Conservation (phyloP, 140 eudicot species). For the Erigeron philadelphicus region DNA sequence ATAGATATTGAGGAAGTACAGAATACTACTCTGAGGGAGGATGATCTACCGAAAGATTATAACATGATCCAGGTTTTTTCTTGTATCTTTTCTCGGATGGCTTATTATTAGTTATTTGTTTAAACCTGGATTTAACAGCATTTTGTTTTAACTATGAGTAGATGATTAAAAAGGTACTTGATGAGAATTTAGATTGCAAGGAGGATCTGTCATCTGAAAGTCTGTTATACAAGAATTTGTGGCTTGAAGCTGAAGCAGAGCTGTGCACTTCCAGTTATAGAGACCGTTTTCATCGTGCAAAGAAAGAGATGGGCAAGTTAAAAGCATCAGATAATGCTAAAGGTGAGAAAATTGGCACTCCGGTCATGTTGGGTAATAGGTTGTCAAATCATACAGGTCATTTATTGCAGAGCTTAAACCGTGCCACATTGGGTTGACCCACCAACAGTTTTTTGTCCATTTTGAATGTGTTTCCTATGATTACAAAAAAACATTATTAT, state of each 20-base stretch:
- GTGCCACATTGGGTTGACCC: not conserved
- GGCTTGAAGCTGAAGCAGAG: constrained; percentile 93
- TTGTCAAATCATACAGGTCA: not conserved
- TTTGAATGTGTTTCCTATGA: too few relatives aligned
- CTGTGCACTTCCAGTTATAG: constrained; percentile 48
- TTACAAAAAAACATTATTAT: too few relatives aligned
- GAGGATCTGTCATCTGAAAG: constrained; percentile 44
- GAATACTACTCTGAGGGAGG: constrained; percentile 29
- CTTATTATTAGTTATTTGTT: not conserved
- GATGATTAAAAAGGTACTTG: constrained; percentile 59
- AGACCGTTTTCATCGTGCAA: constrained; percentile 62
- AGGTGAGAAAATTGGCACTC: not conserved
- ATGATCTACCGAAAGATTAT: constrained; percentile 36
- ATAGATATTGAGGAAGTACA: constrained; percentile 30
- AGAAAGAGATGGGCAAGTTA: constrained; percentile 43
- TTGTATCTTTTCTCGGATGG: not conserved
- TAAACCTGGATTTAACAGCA: not conserved
- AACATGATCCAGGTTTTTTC: constrained; percentile 52
- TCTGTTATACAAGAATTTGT: constrained; percentile 55
- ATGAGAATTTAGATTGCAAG: constrained; percentile 42
- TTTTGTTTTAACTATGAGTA: constrained; percentile 22
- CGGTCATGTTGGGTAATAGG: not conserved
- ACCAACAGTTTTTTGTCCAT: not conserved
- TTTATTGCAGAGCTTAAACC: not conserved
- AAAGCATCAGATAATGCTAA: constrained; percentile 24